phyloP scores from a whole-genome alignment of 129 eudicot genomes.

The Apium graveolens region DNA sequence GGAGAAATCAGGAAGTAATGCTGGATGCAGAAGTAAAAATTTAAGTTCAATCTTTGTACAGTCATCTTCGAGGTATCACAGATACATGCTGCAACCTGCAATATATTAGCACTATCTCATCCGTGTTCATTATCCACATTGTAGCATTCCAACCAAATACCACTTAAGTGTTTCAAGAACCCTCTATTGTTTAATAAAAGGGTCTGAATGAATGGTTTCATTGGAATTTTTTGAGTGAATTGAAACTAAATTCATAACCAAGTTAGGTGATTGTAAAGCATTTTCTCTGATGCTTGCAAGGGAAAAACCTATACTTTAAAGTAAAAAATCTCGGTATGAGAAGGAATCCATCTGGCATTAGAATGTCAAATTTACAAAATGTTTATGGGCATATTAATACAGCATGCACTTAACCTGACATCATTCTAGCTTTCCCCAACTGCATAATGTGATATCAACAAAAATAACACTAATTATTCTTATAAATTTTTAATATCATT shows the following conservation, averaged over 20 bases:
- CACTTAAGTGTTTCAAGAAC: background rate
- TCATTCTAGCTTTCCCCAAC: background rate
- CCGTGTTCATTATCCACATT: background rate
- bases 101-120: background rate
- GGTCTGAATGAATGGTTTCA: background rate
- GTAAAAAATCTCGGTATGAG: background rate
- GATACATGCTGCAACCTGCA: background rate
- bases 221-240: background rate
- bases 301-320: background rate
- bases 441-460: background rate
- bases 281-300: background rate
- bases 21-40: background rate
- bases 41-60: background rate
- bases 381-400: background rate
- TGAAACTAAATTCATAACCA: background rate
- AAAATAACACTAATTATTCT: background rate
- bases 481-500: background rate
- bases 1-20: background rate
- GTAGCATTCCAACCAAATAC: background rate
- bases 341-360: background rate
- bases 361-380: background rate
- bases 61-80: background rate
- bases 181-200: background rate
- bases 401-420: background rate
- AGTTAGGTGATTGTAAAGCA: background rate